Base-by-base conservation (phyloP, 1,284 basidiomycete genomes). In the Marasmius tenuissimus region DNA sequence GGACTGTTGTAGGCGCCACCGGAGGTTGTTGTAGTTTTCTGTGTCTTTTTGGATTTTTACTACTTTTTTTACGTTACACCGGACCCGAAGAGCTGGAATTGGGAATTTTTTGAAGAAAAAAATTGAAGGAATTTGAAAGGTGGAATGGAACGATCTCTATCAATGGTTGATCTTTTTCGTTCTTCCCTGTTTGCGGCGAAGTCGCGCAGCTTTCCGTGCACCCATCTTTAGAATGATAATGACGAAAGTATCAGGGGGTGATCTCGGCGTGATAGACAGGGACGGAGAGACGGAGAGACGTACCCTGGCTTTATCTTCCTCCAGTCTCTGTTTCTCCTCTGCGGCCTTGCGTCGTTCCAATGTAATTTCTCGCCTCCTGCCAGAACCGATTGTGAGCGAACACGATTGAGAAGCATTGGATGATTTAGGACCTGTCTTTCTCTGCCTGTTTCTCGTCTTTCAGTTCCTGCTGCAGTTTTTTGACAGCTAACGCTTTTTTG, bases 121-220 rank as follows among this genome's bases (percentile, higher is more conserved):
- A 61, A 42, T 27, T 27, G 39, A 38, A 50, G 40, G 51, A 61
- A 59, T 39, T 18, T 58, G 55, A 55, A 60, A 14, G 50, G 42
- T 64, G 58, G 69, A 55, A 68, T 67, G 60, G 11, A n/a, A 37
- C 27, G 4, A 27, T 2, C 4, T 27, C 27, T 9, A 61, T 84
- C 70, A 91, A 37, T 86, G 86, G 64, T 89, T 89, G 63, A 93
- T 83, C 73, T 92, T 92, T 72, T 92, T 93, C 50, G 85, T 86
- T 45, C 89, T 79, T 47, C 91, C 91, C 59, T 85, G 85, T 75
- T 78, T 88, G 59, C 87, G 84, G 61, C 86, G 83, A 54, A 90
- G 76, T 59, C 91, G 80, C 10, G 88, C 88, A 48, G 89, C 85
- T 73, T 88, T 92, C 61, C 85, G 80, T 54, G 88, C 89, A 61